Base-by-base conservation (phyloP, 495 filamentous ascomycete genomes). In the Neurospora tetraspora region DNA sequence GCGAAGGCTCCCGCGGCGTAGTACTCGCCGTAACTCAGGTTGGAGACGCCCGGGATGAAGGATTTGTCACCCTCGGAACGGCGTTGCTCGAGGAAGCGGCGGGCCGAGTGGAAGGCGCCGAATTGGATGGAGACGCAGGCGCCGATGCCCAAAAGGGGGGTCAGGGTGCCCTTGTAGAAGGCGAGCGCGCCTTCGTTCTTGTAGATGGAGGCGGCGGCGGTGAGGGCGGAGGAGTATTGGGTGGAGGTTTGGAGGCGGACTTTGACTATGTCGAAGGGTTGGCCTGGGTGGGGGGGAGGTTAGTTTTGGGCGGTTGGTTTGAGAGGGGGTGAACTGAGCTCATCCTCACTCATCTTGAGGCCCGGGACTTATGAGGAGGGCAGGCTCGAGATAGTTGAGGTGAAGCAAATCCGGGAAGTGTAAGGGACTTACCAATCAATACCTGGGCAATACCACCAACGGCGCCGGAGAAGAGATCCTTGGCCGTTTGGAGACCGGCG, bases 211-310 rank as follows among this genome's bases (percentile, higher is more conserved):
- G 85, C 85, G 1, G 94, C 96, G 73, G 91, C 91, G 76, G 94
- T 87, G 39, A 94, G 80, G 61, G 96, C 96, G 77, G 87, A 91
- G 72, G 86, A 85, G 85, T 97, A 96, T 75, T 92, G 85, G 23
- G 86, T 89, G 65, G 90, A 92, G 14, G 96, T 99, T 83, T 99
- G 96, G 34, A 99, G 87, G 47, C 96, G 92, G 73, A 99, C 96
- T 86, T 99, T 99, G 80, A 99, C 92, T 69, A 99, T 99, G 85
- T 99, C 96, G 82, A 98, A 98, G 70, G 95, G 95, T 85, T 98
- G 95, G 78, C 95, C 95, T 98, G 79, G 11, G 14, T 45, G 42
- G 38, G n/a, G 11, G 12, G n/a, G n/a, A n/a, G n/a, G n/a, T n/a
- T n/a, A n/a, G n/a, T n/a, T n/a, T n/a, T n/a, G n/a, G n/a, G n/a